Evolutionary conservation across 108 stramenopile genomes (phyloP).

Genomic region (Pseudonitzschia delicatissima): DNA sequence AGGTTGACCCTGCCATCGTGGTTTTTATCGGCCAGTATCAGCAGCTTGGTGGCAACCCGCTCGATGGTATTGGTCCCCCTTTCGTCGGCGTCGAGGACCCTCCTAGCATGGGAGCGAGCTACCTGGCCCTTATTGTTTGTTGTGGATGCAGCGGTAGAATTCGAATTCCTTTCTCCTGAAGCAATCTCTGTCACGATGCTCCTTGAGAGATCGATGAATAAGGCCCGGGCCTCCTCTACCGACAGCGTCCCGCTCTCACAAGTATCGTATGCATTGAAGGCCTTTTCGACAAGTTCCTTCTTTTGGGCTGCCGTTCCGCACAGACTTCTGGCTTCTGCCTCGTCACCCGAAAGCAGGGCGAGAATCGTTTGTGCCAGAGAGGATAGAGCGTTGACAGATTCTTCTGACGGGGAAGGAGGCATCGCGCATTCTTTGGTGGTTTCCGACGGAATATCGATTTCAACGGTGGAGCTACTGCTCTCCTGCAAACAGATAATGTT

Average conservation of each 20-base stretch:
- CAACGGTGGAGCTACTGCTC: too few species aligned
- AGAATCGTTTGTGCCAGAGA: constrained; percentile 42
- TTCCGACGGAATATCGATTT: too few species aligned
- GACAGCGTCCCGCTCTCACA: constrained; percentile 39
- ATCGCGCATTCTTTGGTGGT: too few species aligned
- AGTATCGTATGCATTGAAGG: constrained; percentile 49
- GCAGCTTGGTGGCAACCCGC: constrained; percentile 43
- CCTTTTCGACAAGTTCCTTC: constrained; percentile 22
- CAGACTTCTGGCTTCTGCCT: constrained; percentile 30
- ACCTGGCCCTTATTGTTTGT: constrained; percentile 13
- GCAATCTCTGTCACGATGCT: constrained; percentile 49
- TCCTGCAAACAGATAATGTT: too few species aligned
- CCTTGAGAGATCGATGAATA: constrained; percentile 48
- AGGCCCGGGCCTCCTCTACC: constrained; percentile 36
- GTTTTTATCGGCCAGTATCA: constrained; percentile 46
- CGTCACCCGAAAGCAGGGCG: constrained; percentile 47
- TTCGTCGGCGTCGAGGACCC: constrained; percentile 51
- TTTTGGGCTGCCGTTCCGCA: constrained; percentile 22
- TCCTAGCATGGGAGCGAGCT: constrained; percentile 45
- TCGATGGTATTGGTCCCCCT: constrained; percentile 46
- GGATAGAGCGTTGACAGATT: constrained; percentile 34
- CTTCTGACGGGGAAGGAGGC: constrained; percentile 10
- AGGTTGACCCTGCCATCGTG: constrained; percentile 45
- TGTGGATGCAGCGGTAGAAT: too few species aligned
- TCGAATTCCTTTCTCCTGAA: too few species aligned